Base-by-base conservation (phyloP, 2,329 filamentous ascomycete genomes). In the Talaromyces sp. region DNA sequence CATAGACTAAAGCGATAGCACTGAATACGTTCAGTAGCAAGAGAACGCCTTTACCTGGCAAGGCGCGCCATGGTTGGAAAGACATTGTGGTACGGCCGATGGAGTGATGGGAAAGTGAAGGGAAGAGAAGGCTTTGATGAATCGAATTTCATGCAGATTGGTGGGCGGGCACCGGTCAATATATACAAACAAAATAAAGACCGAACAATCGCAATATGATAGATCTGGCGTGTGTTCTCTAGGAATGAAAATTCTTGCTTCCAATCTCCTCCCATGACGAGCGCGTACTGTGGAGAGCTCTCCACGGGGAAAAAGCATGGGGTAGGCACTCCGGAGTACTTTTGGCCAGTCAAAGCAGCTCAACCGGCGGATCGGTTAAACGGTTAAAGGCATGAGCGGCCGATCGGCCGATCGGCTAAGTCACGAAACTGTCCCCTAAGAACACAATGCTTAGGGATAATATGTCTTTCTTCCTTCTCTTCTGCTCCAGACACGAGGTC, bases 1-100 rank as follows among this genome's bases (percentile, higher is more conserved):
- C 71, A 60, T 66, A 73, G 55, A 70, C 66, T 58, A 70, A 63
- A 48, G 70, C 70, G 60, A 70, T 63, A 25, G 70, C 67, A 60
- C 63, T 70, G 63, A 72, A 67, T 23, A 71, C 33, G 57, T 72
- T 71, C 65, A 71, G 66, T 14, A 71, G 61, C 42, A 70, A 42
- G 59, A 71, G 63, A 37, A 72, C 60, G 18, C 58, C 65, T 61
- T 64, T 70, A 46, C 70, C 70, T 33, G 69, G 70, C 44, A 72
- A 37, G 37, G 63, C 64, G 39, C 67, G 65, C 70, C 70, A 72
- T 56, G 68, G 59, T 66, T 71, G 65, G 61, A 69, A 63, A 25
- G 58, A 66, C 69, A 71, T 70, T 7, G 42, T 46, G 42, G 21
- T 21, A 44, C 40, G 16, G 40, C 40, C 40, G 40, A 21, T 3